Conservation (phyloP, 1,284 basidiomycete species). For the Mycena citricolor region DNA sequence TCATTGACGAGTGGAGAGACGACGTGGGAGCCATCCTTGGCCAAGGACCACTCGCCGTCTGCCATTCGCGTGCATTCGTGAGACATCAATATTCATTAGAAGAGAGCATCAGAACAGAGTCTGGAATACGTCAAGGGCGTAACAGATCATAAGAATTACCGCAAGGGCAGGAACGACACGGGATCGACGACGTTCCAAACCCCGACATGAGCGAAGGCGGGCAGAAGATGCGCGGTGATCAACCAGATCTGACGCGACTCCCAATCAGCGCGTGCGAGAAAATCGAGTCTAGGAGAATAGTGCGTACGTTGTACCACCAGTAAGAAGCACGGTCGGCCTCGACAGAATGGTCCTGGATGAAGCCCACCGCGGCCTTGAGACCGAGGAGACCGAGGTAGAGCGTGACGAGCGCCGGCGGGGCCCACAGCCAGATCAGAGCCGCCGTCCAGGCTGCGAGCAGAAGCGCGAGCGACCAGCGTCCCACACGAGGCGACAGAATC, state of each 20-base stretch:
- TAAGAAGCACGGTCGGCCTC: constrained; percentile 19
- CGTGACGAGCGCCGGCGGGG: constrained; percentile 15
- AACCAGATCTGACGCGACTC: constrained; percentile 11
- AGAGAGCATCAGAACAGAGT: no score
- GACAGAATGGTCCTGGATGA: constrained; percentile 14
- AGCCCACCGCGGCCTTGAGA: constrained; percentile 13
- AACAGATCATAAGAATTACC: no score
- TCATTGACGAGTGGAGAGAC: no score
- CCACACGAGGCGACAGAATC: constrained; percentile 22
- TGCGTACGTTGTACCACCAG: constrained; percentile 23
- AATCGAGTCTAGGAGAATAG: neutral
- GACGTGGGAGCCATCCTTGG: no score
- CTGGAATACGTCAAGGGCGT: no score
- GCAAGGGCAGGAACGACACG: no score
- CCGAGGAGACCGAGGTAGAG: constrained; percentile 13
- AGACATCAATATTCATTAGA: no score
- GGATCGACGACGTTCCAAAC: no score
- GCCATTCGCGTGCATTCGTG: no score
- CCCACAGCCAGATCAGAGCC: constrained; percentile 21
- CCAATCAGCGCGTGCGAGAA: neutral
- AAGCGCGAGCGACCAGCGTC: constrained; percentile 22
- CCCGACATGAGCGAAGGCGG: constrained; percentile 13
- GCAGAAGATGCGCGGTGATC: constrained; percentile 11
- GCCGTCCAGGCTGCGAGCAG: constrained; percentile 16
- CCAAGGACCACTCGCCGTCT: no score